Evolutionary conservation across 495 filamentous ascomycete genomes (phyloP), one percentile per base, ranked within the genome.

Genomic region (Daldinia bambusicola): DNA sequence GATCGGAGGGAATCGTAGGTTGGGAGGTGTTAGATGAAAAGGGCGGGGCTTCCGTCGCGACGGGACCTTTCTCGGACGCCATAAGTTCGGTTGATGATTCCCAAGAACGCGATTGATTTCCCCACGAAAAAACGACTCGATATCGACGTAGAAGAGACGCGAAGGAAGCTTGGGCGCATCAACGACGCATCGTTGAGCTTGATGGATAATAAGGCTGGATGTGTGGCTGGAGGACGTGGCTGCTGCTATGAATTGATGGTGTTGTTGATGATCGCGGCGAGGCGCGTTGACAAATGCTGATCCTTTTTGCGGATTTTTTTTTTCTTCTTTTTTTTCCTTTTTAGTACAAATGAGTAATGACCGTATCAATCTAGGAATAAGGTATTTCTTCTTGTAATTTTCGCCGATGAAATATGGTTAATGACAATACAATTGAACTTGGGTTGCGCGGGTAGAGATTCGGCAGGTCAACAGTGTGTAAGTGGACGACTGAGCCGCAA

Each of bases 211-310:
- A 75, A 77, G 78, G 74, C 74, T 78, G 76, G 74, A 75, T 78
- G 83, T 83, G 81, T 83, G 82, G 83, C 82, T 84, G 83, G 69
- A 80, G 80, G 82, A 76, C 77, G 83, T 85, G 83, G 83, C 83
- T 77, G 75, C 67, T 66, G 56, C 56, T 53, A 53, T 61, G 61
- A 66, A 66, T 70, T 70, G 63, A 70, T 66, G 70, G 70, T 76
- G 71, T 75, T 71, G 73, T 75, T 75, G 66, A 70, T 64, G 71
- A 74, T 70, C 62, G 67, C 71, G 71, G 62, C 34, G 45, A 32
- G 58, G 62, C 71, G 71, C 71, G 71, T 74, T 59, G 26, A 26
- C 63, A 57, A 55, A 41, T 61, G 52, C 61, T 64, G 52, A 66
- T 65, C 62, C 57, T 64, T 58, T 57, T 57, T 63, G n/a, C 22